These are phyloP conservation scores for Lepidium sativum DNA, from an alignment of 345 rosid species.

Conservation along the genomic window DNA sequence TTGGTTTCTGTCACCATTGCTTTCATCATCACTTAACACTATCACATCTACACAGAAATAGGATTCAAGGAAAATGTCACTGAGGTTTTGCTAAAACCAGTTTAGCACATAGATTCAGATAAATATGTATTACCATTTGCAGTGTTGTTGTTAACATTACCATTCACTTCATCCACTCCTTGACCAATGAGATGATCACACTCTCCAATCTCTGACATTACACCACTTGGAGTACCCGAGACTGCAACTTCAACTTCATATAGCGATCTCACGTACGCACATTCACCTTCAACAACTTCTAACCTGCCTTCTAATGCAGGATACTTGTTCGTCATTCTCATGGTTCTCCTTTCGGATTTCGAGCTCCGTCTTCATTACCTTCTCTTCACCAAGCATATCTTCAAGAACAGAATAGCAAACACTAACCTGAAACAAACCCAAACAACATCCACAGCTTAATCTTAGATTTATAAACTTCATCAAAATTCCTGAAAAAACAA, in stretches of 20 bases:
- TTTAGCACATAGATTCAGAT: not conserved
- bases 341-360: no score
- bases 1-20: not conserved
- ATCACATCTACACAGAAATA: not conserved
- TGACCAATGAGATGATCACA: not conserved
- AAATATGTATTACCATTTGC: not conserved
- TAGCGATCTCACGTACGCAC: not conserved
- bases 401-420: no score
- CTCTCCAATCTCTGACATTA: not conserved
- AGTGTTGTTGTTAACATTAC: not conserved
- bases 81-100: not conserved
- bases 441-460: no score
- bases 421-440: no score
- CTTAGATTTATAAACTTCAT: no score
- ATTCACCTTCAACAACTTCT: not conserved
- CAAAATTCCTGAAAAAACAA: no score
- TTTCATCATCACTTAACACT: not conserved
- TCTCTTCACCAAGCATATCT: no score
- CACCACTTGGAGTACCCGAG: not conserved
- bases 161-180: not conserved
- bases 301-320: not conserved
- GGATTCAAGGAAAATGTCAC: not conserved
- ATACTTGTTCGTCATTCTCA: no score
- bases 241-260: not conserved
- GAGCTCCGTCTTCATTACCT: no score